Percentiles rank a stretch among this genome's conserved stretches.
Conservation (phyloP, 1,284 basidiomycete genomes). For the Acaromyces ingoldii region DNA sequence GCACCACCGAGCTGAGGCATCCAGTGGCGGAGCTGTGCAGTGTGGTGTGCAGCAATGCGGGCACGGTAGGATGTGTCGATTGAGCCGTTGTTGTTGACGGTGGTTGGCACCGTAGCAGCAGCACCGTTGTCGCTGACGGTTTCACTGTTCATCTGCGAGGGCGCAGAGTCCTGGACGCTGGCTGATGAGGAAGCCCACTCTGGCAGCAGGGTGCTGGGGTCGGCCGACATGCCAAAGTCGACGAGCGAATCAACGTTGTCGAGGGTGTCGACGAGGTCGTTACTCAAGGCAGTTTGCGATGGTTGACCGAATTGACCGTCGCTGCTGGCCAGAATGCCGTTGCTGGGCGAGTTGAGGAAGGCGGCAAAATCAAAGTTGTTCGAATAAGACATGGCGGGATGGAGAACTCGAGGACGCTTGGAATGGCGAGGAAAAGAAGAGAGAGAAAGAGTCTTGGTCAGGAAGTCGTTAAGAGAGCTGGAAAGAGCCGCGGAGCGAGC, state of each 20-base stretch:
- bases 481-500: too few species aligned
- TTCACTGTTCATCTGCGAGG: background rate
- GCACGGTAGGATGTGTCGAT: constrained; percentile 10
- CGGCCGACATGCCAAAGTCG: background rate
- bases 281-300: background rate
- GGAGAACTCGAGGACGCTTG: background rate
- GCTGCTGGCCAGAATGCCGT: background rate
- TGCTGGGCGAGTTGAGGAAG: constrained; percentile 12
- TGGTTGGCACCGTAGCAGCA: background rate
- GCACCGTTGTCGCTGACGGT: background rate
- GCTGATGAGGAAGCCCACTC: background rate
- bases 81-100: background rate
- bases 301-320: background rate
- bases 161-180: background rate
- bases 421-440: background rate
- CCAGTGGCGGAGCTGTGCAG: constrained; percentile 1
- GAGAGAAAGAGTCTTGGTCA: background rate
- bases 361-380: constrained; percentile 11
- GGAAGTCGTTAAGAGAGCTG: background rate
- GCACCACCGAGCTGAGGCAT: constrained; percentile 2
- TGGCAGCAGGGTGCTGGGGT: background rate
- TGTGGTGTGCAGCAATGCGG: constrained; percentile 16
- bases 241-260: background rate
- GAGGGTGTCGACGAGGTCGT: background rate
- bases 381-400: background rate